phyloP scores from a whole-genome alignment of 1,284 basidiomycete genomes.

The Microbotryum lychnidis-dioicae region DNA sequence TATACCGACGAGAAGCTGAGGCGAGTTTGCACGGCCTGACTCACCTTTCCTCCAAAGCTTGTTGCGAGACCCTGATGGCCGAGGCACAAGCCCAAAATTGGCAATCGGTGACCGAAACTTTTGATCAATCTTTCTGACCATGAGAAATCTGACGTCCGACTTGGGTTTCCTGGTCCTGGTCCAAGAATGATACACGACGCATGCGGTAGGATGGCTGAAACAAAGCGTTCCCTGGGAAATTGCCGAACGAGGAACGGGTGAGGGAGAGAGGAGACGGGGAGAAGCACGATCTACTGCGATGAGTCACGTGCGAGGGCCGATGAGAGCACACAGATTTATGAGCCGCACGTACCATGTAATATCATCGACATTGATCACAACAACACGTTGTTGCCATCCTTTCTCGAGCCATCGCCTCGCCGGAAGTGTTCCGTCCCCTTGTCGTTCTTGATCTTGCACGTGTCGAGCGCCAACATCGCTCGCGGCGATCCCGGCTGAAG shows the following conservation, averaged over 20 bases:
- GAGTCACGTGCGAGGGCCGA: too few species aligned
- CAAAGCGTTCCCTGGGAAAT: conserved; percentile 43
- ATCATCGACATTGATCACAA: conserved; percentile 64
- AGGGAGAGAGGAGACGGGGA: too few species aligned
- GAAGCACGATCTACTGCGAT: too few species aligned
- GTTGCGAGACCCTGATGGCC: conserved; percentile 83
- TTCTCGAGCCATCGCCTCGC: conserved; percentile 42
- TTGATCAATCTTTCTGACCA: conserved; percentile 60
- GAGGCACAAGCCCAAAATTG: conserved; percentile 81
- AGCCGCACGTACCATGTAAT: conserved; percentile 43
- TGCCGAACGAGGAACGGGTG: neutral
- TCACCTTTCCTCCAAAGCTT: conserved; percentile 58
- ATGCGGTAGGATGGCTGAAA: conserved; percentile 47
- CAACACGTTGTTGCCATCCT: conserved; percentile 42
- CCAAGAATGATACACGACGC: conserved; percentile 65
- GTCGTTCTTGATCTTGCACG: neutral
- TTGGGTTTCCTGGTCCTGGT: conserved; percentile 73
- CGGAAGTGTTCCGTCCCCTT: conserved; percentile 44
- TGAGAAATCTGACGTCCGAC: conserved; percentile 55
- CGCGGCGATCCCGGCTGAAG: neutral
- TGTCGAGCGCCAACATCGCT: neutral
- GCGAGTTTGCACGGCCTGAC: conserved; percentile 41
- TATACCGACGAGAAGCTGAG: too few species aligned
- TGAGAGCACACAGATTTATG: too few species aligned
- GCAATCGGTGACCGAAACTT: conserved; percentile 49